Evolutionary conservation across 2,329 filamentous ascomycete species (phyloP), one percentile per base, ranked within the genome.

Genomic region (Aspergillus alliaceus): DNA sequence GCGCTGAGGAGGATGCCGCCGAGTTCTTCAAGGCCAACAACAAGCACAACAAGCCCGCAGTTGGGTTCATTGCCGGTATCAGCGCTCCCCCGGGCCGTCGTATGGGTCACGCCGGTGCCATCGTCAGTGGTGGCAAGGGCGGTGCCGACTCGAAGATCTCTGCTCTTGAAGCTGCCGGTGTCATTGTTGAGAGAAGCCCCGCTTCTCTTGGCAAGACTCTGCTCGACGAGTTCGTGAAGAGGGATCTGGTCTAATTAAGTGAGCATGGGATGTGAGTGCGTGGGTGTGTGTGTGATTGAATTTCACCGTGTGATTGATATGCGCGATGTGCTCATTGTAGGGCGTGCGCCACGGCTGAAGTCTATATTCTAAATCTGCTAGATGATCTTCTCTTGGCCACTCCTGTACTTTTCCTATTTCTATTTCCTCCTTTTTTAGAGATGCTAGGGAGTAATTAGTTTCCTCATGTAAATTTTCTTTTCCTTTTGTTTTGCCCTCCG

Each of bases 91-190:
- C 95, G 32, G 95, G 95, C 73, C 88, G 95, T 77, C 89, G 95
- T 78, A 99, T 98, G 95, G 95, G 95, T 69, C 95, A 99, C 84
- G 95, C 95, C 67, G 95, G 95, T 82, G 95, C 95, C 74, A 99
- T 99, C 75, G 93, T 99, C 65, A 91, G 90, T 67, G 95, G 95
- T 70, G 95, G 95, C 71, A 98, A 97, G 87, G 95, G 95, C 74
- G 95, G 92, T 75, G 95, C 95, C 64, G 92, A 98, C 81, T 96
- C 91, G 75, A 99, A 99, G 89, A 99, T 99, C 80, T 84, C 88
- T 71, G 95, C 95, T 61, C 88, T 99, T 59, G 90, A 98, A 83
- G 84, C 85, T 64, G 95, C 95, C 62, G 95, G 95, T 76, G 95
- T 98, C 70, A 86, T 97, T 70, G 95, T 99, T 66, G 93, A 98